Conservation (phyloP, 495 filamentous ascomycete species). For the Penicillium dipodomyicola region DNA sequence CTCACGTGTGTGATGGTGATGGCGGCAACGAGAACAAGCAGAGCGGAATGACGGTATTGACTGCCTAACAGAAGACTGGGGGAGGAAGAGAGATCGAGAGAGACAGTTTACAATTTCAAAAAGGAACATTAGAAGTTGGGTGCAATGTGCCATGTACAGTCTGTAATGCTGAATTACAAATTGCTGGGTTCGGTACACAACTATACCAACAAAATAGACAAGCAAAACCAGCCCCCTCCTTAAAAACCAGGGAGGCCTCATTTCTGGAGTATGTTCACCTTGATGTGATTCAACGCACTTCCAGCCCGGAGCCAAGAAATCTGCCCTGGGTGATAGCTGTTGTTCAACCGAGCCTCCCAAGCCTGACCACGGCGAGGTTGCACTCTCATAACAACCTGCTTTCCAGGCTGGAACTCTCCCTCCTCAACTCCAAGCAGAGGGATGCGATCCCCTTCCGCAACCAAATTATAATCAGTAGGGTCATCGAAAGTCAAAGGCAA, state of each 20-base stretch:
- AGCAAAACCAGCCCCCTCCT: neutral
- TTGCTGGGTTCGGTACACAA: too few species aligned
- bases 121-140: too few species aligned
- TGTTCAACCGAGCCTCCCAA: constrained; percentile 25
- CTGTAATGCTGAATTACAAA: too few species aligned
- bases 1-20: too few species aligned
- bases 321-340: constrained; percentile 25
- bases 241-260: neutral
- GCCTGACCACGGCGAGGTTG: constrained; percentile 10
- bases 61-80: too few species aligned
- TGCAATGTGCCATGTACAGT: too few species aligned
- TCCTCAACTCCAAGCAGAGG: constrained; percentile 25
- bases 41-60: too few species aligned
- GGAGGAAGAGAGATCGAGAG: too few species aligned
- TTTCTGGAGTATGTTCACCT: constrained; percentile 31
- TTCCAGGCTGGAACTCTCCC: constrained; percentile 19
- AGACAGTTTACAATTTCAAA: too few species aligned
- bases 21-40: too few species aligned
- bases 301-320: constrained; percentile 12
- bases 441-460: constrained; percentile 36
- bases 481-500: too few species aligned
- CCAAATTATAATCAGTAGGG: constrained; percentile 37
- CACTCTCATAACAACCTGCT: constrained; percentile 20
- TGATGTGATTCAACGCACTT: constrained; percentile 29
- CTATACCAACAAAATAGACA: neutral